These are phyloP conservation scores for Cotoneaster glaucophyllus DNA, from an alignment of 306 rosid genomes.

Conservation along the genomic window DNA sequence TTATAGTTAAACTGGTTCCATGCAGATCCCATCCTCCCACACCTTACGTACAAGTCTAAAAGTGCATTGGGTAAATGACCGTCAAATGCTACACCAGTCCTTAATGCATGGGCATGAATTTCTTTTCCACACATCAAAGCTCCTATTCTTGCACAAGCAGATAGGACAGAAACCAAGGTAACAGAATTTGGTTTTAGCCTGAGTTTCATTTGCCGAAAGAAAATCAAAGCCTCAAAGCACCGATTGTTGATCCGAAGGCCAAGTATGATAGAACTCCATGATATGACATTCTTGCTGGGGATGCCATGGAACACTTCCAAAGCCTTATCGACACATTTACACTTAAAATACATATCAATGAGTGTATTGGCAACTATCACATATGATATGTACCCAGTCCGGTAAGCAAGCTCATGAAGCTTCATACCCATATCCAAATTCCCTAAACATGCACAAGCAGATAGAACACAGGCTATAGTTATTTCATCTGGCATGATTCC, in stretches of 20 bases:
- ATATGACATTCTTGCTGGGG: conserved; percentile 51
- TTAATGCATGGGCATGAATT: conserved; percentile 85
- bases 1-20: conserved; percentile 62
- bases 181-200: conserved; percentile 62
- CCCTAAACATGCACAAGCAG: conserved; percentile 77
- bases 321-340: conserved; percentile 69
- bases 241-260: conserved; percentile 73
- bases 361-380: conserved; percentile 65
- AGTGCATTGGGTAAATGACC: conserved; percentile 78
- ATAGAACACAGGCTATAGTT: conserved; percentile 60
- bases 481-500: conserved; percentile 72
- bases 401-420: conserved; percentile 68
- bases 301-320: conserved; percentile 65
- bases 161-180: conserved; percentile 52
- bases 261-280: conserved; percentile 83
- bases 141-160: conserved; percentile 82
- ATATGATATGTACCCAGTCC: conserved; percentile 56
- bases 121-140: conserved; percentile 77
- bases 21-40: conserved; percentile 72
- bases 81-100: conserved; percentile 62
- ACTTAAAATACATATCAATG: conserved; percentile 78
- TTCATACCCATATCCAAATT: conserved; percentile 54
- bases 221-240: conserved; percentile 66
- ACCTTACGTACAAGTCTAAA: conserved; percentile 83
- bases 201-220: conserved; percentile 62